phyloP scores from a whole-genome alignment of 306 rosid species.

The Lathyrus aphaca region DNA sequence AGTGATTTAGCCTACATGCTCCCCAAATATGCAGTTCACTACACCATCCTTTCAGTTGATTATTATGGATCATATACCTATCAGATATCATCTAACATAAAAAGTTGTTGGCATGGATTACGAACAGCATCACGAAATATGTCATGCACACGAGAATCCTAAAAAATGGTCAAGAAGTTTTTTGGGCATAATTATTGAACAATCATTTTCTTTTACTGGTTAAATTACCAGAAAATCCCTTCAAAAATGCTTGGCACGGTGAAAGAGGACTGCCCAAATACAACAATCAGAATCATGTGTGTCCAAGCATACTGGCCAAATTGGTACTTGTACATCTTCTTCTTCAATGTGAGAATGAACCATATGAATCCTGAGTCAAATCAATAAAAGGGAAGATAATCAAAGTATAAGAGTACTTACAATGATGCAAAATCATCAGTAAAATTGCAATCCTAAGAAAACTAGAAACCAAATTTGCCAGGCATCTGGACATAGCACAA shows the following conservation, averaged over 20 bases:
- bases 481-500: constrained; percentile 36
- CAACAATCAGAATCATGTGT: constrained; percentile 93
- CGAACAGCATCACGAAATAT: constrained; percentile 16
- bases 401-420: constrained; percentile 34
- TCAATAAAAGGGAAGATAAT: constrained; percentile 41
- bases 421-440: constrained; percentile 23
- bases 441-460: constrained; percentile 23
- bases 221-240: constrained; percentile 86
- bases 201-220: constrained; percentile 35
- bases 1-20: constrained; percentile 17
- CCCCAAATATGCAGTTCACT: constrained; percentile 18
- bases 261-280: constrained; percentile 94
- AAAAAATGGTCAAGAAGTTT: constrained; percentile 1
- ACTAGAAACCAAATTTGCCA: constrained; percentile 27
- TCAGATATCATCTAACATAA: neutral
- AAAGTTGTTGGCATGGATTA: neutral
- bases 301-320: constrained; percentile 99
- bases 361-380: constrained; percentile 88
- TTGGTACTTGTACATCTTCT: constrained; percentile 99
- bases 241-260: constrained; percentile 96
- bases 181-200: constrained; percentile 13
- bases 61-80: constrained; percentile 22
- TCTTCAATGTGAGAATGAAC: constrained; percentile 96
- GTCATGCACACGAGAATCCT: constrained; percentile 26
- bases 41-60: constrained; percentile 20